Evolutionary conservation across 208 protist genomes (phyloP), one percentile per base, ranked within the genome.

Genomic region (Naegleria fowleri): DNA sequence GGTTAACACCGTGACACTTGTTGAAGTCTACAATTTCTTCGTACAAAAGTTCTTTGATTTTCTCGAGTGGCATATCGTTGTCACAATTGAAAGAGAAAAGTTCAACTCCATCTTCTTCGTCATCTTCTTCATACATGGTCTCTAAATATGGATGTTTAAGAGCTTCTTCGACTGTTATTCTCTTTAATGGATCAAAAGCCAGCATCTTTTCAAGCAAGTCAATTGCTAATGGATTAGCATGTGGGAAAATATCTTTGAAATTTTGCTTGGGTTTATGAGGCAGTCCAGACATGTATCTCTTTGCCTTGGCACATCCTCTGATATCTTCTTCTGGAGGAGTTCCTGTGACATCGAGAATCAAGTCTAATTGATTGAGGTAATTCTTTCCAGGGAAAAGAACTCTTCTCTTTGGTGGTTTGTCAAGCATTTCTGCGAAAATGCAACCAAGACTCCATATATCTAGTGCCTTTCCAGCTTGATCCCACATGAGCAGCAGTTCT

Each of bases 361-460:
- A 92, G 67, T 95, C 95, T 19, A 98, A 92, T 84, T 98, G 96
- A 91, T 98, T 94, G 85, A 98, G 94, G 92, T 97, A 97, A 92
- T 97, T 95, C 0, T 95, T 93, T 11, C 96, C 96, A 59, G 95
- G 94, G 92, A 98, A 98, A 85, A 97, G 91, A 15, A 96, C 94
- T 0, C 93, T 92, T 52, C 94, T 87, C 15, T 38, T 51, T 38
- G 36, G 40, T 36, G 29, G 29, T 9, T 79, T 79, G 22, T 58
- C 41, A 0, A 98, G 92, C 95, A 98, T 96, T 92, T 98, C 97
- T 2, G 96, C 96, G 16, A 96, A 96, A 41, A 97, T 97, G 92
- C 96, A 97, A 0, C 97, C 97, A 55, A 97, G 94, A 9, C 96
- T 97, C 96, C 97, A 98, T 67, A 98, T 95, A 92, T 98, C 97